Conservation (phyloP, 306 rosid species). For the Medicago arabica region DNA sequence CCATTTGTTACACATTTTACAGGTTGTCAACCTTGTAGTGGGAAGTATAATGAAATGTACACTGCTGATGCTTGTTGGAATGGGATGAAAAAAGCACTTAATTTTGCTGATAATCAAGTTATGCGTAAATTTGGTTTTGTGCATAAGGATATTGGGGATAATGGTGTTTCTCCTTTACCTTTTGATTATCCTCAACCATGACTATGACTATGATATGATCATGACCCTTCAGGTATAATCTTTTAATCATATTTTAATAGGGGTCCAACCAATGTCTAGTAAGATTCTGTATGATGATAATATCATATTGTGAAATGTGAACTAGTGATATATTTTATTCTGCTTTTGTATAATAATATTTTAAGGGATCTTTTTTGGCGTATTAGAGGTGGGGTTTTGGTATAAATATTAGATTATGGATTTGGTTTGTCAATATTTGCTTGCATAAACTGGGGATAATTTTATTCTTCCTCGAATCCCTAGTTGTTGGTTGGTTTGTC, state of each 20-base stretch:
- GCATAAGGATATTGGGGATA: conserved; percentile 50
- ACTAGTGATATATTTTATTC: neutral
- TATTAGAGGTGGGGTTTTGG: conserved; percentile 1
- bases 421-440: neutral
- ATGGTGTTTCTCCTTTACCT: conserved; percentile 51
- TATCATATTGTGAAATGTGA: neutral
- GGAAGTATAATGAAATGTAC: conserved; percentile 67
- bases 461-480: conserved; percentile 44
- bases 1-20: conserved; percentile 91
- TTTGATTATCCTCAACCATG: conserved; percentile 61
- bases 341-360: neutral
- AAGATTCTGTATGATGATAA: conserved; percentile 34
- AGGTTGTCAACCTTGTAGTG: conserved; percentile 95
- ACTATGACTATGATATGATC: neutral
- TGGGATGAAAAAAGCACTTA: conserved; percentile 69
- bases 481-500: conserved; percentile 37
- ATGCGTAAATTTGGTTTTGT: conserved; percentile 65
- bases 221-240: conserved; percentile 22
- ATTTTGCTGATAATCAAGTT: conserved; percentile 89
- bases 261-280: conserved; percentile 19
- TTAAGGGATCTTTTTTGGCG: conserved; percentile 4
- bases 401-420: neutral
- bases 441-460: conserved; percentile 4
- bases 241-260: neutral
- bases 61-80: conserved; percentile 69